Evolutionary conservation across 108 stramenopile species (phyloP), one percentile per base, ranked within the genome.

Genomic region (Cyclotella sp.): DNA sequence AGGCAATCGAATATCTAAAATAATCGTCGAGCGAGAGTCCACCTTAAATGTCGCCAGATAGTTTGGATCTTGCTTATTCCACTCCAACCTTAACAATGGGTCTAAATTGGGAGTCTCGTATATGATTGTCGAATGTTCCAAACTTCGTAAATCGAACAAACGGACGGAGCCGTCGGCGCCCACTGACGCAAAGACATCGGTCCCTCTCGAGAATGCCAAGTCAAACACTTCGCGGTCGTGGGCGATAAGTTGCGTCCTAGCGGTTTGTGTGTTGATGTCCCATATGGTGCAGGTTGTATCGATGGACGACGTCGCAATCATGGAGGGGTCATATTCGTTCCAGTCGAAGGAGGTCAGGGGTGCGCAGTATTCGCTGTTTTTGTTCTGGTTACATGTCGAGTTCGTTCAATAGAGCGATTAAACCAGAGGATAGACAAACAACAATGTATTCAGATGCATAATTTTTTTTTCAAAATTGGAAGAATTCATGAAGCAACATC

Each of bases 281-380:
- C 99, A 99, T 64, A 99, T 97, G 7, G 99, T 98, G 84, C 97
- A 97, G 9, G 99, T 99, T 2, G 99, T 99, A 68, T 99, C 99
- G 64, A 99, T 99, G 62, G 87, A 91, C 14, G 89, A 94, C 6
- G 92, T 82, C 22, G 61, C 68, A 51, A 77, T 77, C 76, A 77
- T 77, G 62, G 40, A 41, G 0, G 76, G 76, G 42, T 77, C 73
- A 51, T 67, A 68, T 39, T 70, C 73, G 34, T 98, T 98, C 99
- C 99, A 99, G 79, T 98, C 99, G 78, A 98, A 97, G 1, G 87
- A 89, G 26, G 95, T 96, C 7, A 96, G 81, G 0, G 99, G 99
- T 0, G 98, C 95, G 76, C 99, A 99, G 75, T 98, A 99, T 75
- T 99, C 99, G 18, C 72, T 86, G 46, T 94, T 98, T 68, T 93